Base-by-base conservation (phyloP, 1,284 basidiomycete genomes). In the Amylostereum areolatum region DNA sequence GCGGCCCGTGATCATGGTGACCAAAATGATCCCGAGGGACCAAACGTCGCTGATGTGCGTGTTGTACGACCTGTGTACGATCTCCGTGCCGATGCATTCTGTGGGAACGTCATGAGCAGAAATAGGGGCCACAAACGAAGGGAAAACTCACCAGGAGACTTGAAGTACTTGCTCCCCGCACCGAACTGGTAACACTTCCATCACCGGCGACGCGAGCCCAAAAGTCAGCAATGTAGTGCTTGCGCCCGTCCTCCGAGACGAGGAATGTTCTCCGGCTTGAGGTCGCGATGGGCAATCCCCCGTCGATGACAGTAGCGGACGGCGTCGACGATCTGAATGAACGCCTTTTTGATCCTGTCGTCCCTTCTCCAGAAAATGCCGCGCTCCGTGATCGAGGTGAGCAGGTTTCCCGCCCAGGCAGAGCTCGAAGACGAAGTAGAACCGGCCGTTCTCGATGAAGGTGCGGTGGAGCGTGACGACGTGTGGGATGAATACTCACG, bases 231-330 rank as follows among this genome's bases (percentile, higher is more conserved):
- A 43, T 24, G 41, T 28, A 43, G 41, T 25, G 30, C n/a, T 11
- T 11, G 10, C 27, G 5, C 11, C 28, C 28, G 25, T 27, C n/a
- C 18, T 10, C n/a, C 11, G 41, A 43, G 1, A 43, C 25, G 41
- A 43, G 41, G 10, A 43, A 43, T 27, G 41, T 43, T 43, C 25
- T 43, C 41, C 28, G 41, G 41, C 41, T 43, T 43, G 25, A 43
- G 27, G 41, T 43, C 41, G 6, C 41, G 41, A n/a, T 43, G 41
- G 7, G 41, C 41, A 29, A 43, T 29, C 18, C 41, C 41, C 8
- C 41, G 41, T 28, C 27, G 25, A 29, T 43, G 41, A 28, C 41
- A 29, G 25, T 43, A 28, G 8, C 25, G 8, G 30, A 43, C 41
- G 30, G 41, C 25, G n/a, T 43, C 41, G 18, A 12, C 11, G 8